Conservation (phyloP, 768 basidiomycete species). For the Mycena capillaripes region DNA sequence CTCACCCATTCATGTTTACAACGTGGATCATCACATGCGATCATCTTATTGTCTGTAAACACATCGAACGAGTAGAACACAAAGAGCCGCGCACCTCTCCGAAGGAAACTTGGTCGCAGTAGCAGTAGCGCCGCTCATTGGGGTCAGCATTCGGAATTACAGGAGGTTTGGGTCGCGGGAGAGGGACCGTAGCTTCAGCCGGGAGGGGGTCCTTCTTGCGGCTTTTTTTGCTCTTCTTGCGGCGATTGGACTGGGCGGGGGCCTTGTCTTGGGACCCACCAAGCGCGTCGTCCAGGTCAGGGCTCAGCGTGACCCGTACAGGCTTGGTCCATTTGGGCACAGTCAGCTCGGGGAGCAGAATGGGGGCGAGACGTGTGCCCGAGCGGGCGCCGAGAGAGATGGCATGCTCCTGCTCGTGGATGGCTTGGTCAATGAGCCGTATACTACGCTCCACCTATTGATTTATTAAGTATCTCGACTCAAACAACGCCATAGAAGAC, state of each 20-base stretch:
- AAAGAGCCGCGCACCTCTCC: slow-evolving; percentile 72
- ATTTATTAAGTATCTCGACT: slow-evolving; percentile 12
- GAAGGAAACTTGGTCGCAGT: slow-evolving; percentile 84
- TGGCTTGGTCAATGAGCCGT: slow-evolving; percentile 81
- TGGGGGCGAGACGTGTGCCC: slow-evolving; percentile 55
- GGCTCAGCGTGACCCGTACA: slow-evolving; percentile 57
- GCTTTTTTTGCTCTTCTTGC: slow-evolving; percentile 43
- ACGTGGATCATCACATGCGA: slow-evolving; percentile 81
- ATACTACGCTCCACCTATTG: slow-evolving; percentile 84
- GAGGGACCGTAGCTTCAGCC: slow-evolving; percentile 19
- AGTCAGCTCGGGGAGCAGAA: slow-evolving; percentile 73
- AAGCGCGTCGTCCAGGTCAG: slow-evolving; percentile 51
- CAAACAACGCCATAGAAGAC: slow-evolving; percentile 38
- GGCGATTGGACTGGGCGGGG: slow-evolving; percentile 27
- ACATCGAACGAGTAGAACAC: slow-evolving; percentile 27
- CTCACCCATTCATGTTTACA: slow-evolving; percentile 90
- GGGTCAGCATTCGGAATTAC: slow-evolving; percentile 49
- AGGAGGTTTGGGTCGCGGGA: slow-evolving; percentile 42
- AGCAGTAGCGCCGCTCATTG: slow-evolving; percentile 80
- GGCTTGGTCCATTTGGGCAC: slow-evolving; percentile 67
- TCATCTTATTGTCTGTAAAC: slow-evolving; percentile 69
- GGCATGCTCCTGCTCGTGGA: slow-evolving; percentile 70
- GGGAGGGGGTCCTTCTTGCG: slow-evolving; percentile 31
- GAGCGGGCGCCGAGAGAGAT: slow-evolving; percentile 59
- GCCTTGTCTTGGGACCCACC: slow-evolving; percentile 30